A percentile compares a stretch with the other conserved stretches of the same genome.
These are phyloP conservation scores for Diaporthe velutina DNA, from an alignment of 2,329 filamentous ascomycete species.

Conservation along the genomic window DNA sequence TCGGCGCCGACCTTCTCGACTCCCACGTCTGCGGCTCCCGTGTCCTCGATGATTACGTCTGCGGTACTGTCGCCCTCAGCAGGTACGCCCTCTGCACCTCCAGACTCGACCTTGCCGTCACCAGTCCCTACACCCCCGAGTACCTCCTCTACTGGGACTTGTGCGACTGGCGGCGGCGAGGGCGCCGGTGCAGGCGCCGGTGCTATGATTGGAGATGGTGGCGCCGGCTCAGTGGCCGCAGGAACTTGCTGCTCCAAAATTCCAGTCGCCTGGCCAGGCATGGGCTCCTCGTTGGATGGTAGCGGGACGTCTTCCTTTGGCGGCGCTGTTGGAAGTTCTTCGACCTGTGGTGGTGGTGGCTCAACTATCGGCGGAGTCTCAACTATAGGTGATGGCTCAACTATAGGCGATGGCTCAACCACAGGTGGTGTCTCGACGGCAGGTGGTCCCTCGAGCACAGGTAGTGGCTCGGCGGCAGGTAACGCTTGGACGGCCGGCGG, in stretches of 20 bases:
- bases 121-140: background rate
- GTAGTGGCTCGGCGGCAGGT: background rate
- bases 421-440: background rate
- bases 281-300: constrained; percentile 34
- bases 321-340: constrained; percentile 2
- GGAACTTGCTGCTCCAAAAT: background rate
- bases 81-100: background rate
- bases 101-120: background rate
- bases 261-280: constrained; percentile 30
- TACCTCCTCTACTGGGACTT: constrained; percentile 27
- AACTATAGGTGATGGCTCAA: background rate
- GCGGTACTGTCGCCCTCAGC: constrained; percentile 3
- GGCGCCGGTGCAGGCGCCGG: background rate
- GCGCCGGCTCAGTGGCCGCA: background rate
- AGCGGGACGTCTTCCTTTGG: constrained; percentile 28
- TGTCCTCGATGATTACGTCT: constrained; percentile 50
- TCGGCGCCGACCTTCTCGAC: background rate
- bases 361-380: background rate
- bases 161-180: background rate
- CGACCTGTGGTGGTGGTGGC: background rate
- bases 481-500: background rate
- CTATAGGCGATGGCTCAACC: background rate
- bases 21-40: constrained; percentile 37
- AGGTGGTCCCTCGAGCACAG: background rate
- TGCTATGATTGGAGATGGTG: background rate